Base-by-base conservation (phyloP, 805 yeast genomes). In the Metschnikowia koreensis region DNA sequence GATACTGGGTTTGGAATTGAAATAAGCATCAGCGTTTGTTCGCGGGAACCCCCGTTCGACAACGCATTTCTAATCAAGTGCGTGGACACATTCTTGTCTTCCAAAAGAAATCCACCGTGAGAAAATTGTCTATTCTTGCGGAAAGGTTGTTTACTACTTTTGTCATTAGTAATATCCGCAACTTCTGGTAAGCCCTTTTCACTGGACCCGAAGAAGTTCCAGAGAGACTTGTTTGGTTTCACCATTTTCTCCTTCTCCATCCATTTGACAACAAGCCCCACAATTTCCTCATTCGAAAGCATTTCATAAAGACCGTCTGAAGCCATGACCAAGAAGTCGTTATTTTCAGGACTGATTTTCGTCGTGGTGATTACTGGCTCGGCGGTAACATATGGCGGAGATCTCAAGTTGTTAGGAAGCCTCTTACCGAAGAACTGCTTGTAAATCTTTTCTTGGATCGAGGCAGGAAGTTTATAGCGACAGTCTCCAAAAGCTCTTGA, bases 301-400 rank as follows among this genome's bases (percentile, higher is more conserved):
- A 93, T 80, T 68, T 94, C 99, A 69, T 86, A 94, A 47, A 94
- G 75, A 0, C 99, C 99, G 70, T 94, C 99, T 17, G 96, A 84
- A 0, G 93, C 99, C 81, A 94, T 75, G 33, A 94, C 96, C 66
- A 94, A 71, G 62, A 94, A 94, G 64, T 90, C 94, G 58, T 88
- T 84, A 57, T 85, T 82, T 17, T 78, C 74, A 0, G 91, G 86
- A 46, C 79, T 78, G 46, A 92, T 80, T 62, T 84, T 82, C 11
- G 92, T 86, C 1, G 96, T 84, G 2, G 97, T 87, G 27, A 92
- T 78, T 29, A 87, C 96, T 0, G 99, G 99, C 66, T 87, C 92
- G 0, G 99, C 98, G 1, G 99, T 94, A 37, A 94, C 97, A 67
- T 94, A 94, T 0, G 99, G 99, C 3, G 99, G 99, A 1, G 97